Conservation (phyloP, 2,329 filamentous ascomycete genomes). For the Beauveria australis region DNA sequence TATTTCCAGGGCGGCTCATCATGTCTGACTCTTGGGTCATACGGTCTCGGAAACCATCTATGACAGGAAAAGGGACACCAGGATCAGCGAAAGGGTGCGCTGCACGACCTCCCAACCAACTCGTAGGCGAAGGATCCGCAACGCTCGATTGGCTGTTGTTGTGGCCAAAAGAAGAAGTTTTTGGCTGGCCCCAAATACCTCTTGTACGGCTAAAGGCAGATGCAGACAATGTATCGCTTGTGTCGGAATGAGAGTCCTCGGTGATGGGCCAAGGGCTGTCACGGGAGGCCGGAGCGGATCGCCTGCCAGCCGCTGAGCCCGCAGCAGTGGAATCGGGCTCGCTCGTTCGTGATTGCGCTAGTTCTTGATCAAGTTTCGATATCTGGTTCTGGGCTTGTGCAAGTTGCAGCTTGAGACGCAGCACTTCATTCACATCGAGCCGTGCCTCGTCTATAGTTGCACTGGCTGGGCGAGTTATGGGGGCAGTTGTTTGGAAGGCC, state of each 20-base stretch:
- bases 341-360: constrained; percentile 54
- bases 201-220: constrained; percentile 45
- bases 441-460: constrained; percentile 35
- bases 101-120: constrained; percentile 39
- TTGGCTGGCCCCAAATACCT: constrained; percentile 47
- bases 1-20: constrained; percentile 32
- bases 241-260: constrained; percentile 50
- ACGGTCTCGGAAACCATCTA: constrained; percentile 40
- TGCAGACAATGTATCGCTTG: constrained; percentile 44
- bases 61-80: constrained; percentile 22
- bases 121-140: constrained; percentile 26
- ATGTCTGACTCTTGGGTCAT: constrained; percentile 42
- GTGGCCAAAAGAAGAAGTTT: constrained; percentile 31
- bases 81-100: constrained; percentile 35
- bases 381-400: constrained; percentile 64
- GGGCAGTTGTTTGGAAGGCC: constrained; percentile 37
- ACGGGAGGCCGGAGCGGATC: constrained; percentile 18
- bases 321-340: constrained; percentile 39
- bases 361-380: constrained; percentile 61
- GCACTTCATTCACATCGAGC: constrained; percentile 47
- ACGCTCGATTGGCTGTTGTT: constrained; percentile 28
- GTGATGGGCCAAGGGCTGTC: constrained; percentile 44
- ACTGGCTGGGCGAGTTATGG: constrained; percentile 46
- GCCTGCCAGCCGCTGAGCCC: constrained; percentile 15
- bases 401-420: constrained; percentile 62